Base-by-base conservation (phyloP, 2,329 filamentous ascomycete genomes). In the Pseudonectria buxi region DNA sequence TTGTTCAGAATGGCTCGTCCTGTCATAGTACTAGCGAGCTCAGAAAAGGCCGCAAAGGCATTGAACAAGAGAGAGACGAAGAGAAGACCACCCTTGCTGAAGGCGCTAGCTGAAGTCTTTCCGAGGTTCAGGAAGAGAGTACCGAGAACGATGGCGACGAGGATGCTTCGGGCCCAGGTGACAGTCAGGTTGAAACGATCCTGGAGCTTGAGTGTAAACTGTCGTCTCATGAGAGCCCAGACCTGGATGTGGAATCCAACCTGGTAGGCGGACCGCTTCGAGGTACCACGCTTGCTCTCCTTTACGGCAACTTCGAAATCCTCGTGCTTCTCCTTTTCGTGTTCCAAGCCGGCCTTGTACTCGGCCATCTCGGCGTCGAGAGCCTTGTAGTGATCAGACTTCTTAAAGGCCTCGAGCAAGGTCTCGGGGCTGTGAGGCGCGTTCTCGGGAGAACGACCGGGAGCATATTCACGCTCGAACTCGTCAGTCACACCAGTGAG, bases 151-250 rank as follows among this genome's bases (percentile, higher is more conserved):
- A 94, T 80, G 11, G 82, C 86, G 46, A 90, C 80, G 47, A 86
- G 66, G 47, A 89, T 79, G 38, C 64, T 72, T 7, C 74, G 67
- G 27, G 72, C 45, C 84, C 84, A 92, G 2, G 81, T 81, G 22
- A 92, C 76, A 11, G 70, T 65, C 6, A 94, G 69, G n/a, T 80
- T 78, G 53, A 89, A 83, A 39, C 81, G 82, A 57, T 94, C 86
- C 58, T 94, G 86, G 67, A 86, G 81, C 65, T 92, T 92, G 50
- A 94, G 79, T 33, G 83, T 69, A 57, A 88, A 92, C 57, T 94
- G 86, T 5, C 87, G 78, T 58, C 86, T 82, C 73, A 89, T 84
- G 43, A 92, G 63, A 1, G 84, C 83, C 81, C 81, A 89, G 14
- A 92, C 72, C 56, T 94, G 88, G 2, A 86, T 67, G 45, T 88